A percentile compares a stretch with the other conserved stretches of the same genome.
These are phyloP conservation scores for Aspergillus ustus DNA, from an alignment of 2,329 filamentous ascomycete species.

Conservation along the genomic window DNA sequence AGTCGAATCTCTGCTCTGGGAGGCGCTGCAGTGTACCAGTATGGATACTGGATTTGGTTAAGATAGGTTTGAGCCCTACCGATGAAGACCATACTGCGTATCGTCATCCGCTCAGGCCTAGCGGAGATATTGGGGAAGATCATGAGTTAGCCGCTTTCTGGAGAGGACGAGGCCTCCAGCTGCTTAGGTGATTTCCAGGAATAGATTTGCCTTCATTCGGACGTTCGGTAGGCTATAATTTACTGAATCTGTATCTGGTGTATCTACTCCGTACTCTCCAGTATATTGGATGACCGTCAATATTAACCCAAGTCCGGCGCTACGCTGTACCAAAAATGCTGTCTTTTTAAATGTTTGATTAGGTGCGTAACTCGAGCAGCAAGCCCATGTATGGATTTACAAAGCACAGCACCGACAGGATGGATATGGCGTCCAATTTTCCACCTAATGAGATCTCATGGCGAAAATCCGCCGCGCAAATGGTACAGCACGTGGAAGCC, in stretches of 20 bases:
- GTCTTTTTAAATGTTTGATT: not conserved
- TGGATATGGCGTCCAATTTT: not conserved
- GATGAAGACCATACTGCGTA: not conserved
- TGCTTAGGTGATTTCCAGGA: no score
- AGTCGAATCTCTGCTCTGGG: no score
- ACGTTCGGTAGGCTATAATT: not conserved
- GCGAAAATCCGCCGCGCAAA: constrained; percentile 28
- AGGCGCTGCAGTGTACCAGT: no score
- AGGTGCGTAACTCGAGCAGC: not conserved
- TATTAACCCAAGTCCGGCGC: not conserved
- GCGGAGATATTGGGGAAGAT: not conserved
- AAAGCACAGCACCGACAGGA: not conserved
- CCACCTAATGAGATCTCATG: constrained; percentile 14
- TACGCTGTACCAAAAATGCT: not conserved
- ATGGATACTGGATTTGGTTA: constrained; percentile 17
- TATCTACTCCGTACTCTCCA: not conserved
- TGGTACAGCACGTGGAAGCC: constrained; percentile 29
- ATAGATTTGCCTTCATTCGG: not conserved
- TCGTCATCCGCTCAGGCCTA: not conserved
- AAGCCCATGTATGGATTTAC: constrained; percentile 8
- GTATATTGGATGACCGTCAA: not conserved
- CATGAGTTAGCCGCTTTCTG: not conserved
- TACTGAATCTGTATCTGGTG: not conserved
- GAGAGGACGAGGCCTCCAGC: not conserved
- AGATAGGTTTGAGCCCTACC: constrained; percentile 29